Percentiles rank a stretch among this genome's conserved stretches.
Conservation (phyloP, 2,329 filamentous ascomycete species). For the Emericellopsis atlantica region DNA sequence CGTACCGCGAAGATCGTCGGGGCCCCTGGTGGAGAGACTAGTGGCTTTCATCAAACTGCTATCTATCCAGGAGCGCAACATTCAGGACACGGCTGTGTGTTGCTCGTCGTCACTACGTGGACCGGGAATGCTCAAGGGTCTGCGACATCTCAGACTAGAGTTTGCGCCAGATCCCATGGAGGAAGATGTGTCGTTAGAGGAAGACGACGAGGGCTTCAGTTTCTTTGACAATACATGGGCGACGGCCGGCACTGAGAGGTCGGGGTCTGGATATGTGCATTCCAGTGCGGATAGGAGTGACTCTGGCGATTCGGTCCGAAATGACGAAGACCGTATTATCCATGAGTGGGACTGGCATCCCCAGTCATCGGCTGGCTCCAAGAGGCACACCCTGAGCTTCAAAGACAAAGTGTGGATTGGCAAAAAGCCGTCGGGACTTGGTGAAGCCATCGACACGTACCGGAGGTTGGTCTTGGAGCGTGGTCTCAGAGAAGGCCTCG, state of each 20-base stretch:
- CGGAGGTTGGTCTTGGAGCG: conserved; percentile 27
- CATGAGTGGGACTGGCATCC: conserved; percentile 13
- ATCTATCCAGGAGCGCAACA: conserved; percentile 33
- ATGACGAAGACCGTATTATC: conserved; percentile 10
- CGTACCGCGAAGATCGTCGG: conserved; percentile 40
- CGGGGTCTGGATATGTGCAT: conserved; percentile 1
- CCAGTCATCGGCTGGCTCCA: neutral
- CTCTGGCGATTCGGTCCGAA: conserved; percentile 4
- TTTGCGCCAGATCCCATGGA: conserved; percentile 31
- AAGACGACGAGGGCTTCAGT: conserved; percentile 25
- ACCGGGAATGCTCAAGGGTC: conserved; percentile 31
- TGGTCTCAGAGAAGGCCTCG: conserved; percentile 21
- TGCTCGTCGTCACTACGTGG: conserved; percentile 17
- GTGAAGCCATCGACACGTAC: conserved; percentile 32
- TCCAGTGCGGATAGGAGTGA: conserved; percentile 2
- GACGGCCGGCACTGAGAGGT: neutral
- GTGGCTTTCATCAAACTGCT: conserved; percentile 31
- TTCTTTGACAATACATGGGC: conserved; percentile 25
- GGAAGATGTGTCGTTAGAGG: conserved; percentile 16
- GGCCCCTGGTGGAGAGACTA: conserved; percentile 34
- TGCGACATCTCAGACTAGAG: conserved; percentile 42
- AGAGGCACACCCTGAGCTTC: conserved; percentile 2
- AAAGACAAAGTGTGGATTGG: conserved; percentile 33
- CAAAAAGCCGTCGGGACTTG: conserved; percentile 12
- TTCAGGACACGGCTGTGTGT: conserved; percentile 16